These are phyloP conservation scores for Crucihimalaya himalaica DNA, from an alignment of 345 rosid species.

Conservation along the genomic window DNA sequence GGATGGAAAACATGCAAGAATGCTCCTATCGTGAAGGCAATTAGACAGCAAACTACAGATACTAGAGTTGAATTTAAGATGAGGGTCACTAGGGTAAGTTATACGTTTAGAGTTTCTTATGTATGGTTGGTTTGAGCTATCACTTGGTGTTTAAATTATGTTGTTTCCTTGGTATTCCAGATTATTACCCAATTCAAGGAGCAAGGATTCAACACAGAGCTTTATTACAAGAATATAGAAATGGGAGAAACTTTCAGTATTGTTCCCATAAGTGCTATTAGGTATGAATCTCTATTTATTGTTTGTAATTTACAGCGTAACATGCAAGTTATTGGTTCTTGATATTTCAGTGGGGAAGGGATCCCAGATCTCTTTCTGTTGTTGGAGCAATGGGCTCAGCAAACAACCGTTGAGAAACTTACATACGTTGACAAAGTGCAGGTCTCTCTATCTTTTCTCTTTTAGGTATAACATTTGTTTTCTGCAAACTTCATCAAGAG, in stretches of 20 bases:
- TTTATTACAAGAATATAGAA: slow-evolving; percentile 84
- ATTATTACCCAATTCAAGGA: slow-evolving; percentile 75
- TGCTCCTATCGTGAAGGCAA: slow-evolving; percentile 69
- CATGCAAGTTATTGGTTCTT: slow-evolving; percentile 27
- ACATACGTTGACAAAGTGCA: slow-evolving; percentile 79
- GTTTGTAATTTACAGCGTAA: slow-evolving; percentile 10
- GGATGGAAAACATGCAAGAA: slow-evolving; percentile 82
- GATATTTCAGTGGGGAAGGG: slow-evolving; percentile 77
- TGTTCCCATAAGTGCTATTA: slow-evolving; percentile 93
- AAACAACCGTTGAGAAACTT: slow-evolving; percentile 91
- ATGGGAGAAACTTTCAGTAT: slow-evolving; percentile 80
- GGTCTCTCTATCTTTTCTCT: slow-evolving; percentile 45
- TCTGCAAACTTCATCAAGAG: slow-evolving; percentile 12
- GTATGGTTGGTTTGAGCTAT: slow-evolving; percentile 2
- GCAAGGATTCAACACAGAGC: slow-evolving; percentile 89
- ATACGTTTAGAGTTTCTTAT: slow-evolving; percentile 17
- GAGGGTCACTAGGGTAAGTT: slow-evolving; percentile 63
- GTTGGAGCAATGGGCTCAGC: slow-evolving; percentile 90
- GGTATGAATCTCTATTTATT: slow-evolving; percentile 42
- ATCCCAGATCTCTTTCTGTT: slow-evolving; percentile 82
- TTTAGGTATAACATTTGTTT: neutral
- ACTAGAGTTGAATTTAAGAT: slow-evolving; percentile 69
- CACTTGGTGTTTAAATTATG: slow-evolving; percentile 2
- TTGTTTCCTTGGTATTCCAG: slow-evolving; percentile 41
- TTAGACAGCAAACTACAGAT: slow-evolving; percentile 70